phyloP scores from a whole-genome alignment of 345 rosid genomes.

The Cardamine chenopodiifolia region DNA sequence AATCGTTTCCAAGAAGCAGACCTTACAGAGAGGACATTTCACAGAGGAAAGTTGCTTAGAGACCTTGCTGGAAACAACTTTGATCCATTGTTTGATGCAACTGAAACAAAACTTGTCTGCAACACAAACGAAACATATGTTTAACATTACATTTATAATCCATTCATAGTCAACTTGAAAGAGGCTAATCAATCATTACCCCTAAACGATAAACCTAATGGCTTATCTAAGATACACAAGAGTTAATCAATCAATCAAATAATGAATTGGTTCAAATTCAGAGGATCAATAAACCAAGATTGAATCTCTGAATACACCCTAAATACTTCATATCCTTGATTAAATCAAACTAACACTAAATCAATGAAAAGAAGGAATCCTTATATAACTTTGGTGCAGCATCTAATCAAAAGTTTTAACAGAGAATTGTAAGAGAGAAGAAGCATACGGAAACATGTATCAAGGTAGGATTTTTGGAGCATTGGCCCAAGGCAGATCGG shows the following conservation, averaged over 20 bases:
- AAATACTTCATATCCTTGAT: background rate
- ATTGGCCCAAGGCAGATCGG: constrained; percentile 78
- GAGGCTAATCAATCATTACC: background rate
- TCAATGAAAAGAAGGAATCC: background rate
- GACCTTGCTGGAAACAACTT: constrained; percentile 66
- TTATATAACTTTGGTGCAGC: background rate
- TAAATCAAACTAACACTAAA: background rate
- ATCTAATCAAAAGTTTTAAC: background rate
- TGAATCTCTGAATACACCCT: constrained; percentile 1
- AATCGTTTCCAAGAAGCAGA: constrained; percentile 33
- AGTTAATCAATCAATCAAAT: background rate
- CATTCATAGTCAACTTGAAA: background rate
- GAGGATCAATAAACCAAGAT: background rate
- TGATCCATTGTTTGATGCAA: constrained; percentile 78
- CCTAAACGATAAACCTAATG: constrained; percentile 5
- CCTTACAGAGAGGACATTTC: constrained; percentile 93
- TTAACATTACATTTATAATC: background rate
- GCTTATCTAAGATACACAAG: background rate
- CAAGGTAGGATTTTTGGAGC: constrained; percentile 68
- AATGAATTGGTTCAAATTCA: constrained; percentile 11
- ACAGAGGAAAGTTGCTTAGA: constrained; percentile 52
- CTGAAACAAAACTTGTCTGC: constrained; percentile 88
- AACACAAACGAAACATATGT: constrained; percentile 5
- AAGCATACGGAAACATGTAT: constrained; percentile 77
- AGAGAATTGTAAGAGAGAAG: constrained; percentile 13